Evolutionary conservation across 352 stramenopile species (phyloP), one percentile per base, ranked within the genome.

Genomic region (Globisporangium mamillatum): DNA sequence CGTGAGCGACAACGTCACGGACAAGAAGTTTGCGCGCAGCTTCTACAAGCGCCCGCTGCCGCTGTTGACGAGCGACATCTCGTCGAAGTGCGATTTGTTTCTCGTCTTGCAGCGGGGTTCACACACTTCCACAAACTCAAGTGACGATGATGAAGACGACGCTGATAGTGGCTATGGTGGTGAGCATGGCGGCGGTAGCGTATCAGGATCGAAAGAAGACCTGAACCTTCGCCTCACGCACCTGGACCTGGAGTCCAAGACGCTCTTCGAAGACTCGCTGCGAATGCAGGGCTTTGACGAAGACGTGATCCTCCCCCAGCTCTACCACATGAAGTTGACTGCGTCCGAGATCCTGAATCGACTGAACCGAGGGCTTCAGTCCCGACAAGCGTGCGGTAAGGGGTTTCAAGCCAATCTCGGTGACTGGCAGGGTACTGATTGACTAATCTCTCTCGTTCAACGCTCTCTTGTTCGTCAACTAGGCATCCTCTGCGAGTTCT

Each of bases 401-500:
- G 27, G 74, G 59, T 58, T 9, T 22, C 18, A 20, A 22, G 18
- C 16, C 41, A 20, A 52, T 52, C 18, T 52, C 18, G 41, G 14
- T 50, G 12, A 46, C 38, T 46, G 38, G 7, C 0, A 14, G 16
- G 38, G 12, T 18, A 46, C 38, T 46, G 38, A 12, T 16, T 46
- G 38, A 46, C 38, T 46, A 6, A 46, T 12, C 38, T 46, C 38
- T 46, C 38, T 46, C 38, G 20, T 46, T 46, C 12, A 14, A 16
- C 20, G 14, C 10, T 7, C 6, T 22, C 18, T 52, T 52, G 44
- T 22, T 22, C 44, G 4, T 0, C 44, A 52, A 29, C 4, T 32
- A 83, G 76, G 75, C n/a, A 73, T 89, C 5, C 63, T 73, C 2
- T 89, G 79, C 41, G 81, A 91, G 70, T 91, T 87, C 44, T 89